These are phyloP conservation scores for Pseudozyma sp. DNA, from an alignment of 1,284 basidiomycete genomes.

Conservation along the genomic window DNA sequence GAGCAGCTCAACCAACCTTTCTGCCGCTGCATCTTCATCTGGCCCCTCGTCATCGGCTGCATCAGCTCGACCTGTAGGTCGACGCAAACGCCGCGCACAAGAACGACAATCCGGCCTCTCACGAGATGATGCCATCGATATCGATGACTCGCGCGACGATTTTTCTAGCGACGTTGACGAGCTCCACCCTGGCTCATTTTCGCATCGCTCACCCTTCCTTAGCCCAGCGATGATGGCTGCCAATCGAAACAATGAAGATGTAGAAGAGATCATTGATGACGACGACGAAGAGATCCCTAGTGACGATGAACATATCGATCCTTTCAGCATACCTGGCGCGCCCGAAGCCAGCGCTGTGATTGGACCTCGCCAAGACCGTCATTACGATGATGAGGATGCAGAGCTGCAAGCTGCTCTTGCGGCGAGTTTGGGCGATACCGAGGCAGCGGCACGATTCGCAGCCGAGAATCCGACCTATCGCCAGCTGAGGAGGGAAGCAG, in stretches of 20 bases:
- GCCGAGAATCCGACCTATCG: slow-evolving; percentile 20
- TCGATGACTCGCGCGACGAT: slow-evolving; percentile 29
- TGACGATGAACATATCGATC: slow-evolving; percentile 47
- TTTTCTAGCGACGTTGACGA: slow-evolving; percentile 37
- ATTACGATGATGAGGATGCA: slow-evolving; percentile 63
- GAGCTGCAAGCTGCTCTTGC: slow-evolving; percentile 62
- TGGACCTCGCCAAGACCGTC: slow-evolving; percentile 44
- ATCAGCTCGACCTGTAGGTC: slow-evolving; percentile 28
- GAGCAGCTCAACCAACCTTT: slow-evolving; percentile 17
- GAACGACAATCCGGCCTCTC: slow-evolving; percentile 42
- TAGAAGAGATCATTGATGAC: slow-evolving; percentile 48
- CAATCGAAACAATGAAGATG: slow-evolving; percentile 44
- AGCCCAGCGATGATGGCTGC: slow-evolving; percentile 45
- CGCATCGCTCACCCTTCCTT: slow-evolving; percentile 48
- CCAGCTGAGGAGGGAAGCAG: neutral
- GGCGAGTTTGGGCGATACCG: slow-evolving; percentile 53
- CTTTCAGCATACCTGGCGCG: slow-evolving; percentile 45
- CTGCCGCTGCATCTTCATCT: slow-evolving; percentile 10
- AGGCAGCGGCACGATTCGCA: slow-evolving; percentile 28
- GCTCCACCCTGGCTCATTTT: slow-evolving; percentile 17
- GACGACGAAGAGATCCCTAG: slow-evolving; percentile 39
- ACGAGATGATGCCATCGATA: slow-evolving; percentile 45
- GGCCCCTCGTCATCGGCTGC: slow-evolving; percentile 10
- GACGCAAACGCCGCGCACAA: slow-evolving; percentile 41
- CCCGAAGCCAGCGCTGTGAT: slow-evolving; percentile 50